A percentile compares a stretch with the other conserved stretches of the same genome.
phyloP scores from a whole-genome alignment of 2,329 filamentous ascomycete genomes.

The Fusarium verticillioides region DNA sequence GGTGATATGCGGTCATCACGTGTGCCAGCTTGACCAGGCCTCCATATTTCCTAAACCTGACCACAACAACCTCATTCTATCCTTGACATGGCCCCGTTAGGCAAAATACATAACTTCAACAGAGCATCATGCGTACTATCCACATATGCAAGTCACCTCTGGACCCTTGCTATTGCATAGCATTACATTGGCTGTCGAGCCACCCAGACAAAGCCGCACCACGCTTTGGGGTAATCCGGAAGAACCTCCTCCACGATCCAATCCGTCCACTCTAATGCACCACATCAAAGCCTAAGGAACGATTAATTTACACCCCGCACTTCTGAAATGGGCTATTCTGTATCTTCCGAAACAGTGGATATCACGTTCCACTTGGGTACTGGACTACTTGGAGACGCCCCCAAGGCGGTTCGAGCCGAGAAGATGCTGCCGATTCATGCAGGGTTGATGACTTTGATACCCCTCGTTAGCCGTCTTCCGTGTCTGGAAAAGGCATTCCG shows the following conservation, averaged over 20 bases:
- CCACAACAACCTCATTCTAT: slow-evolving; percentile 10
- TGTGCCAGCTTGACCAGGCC: slow-evolving; percentile 8
- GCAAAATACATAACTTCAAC: not conserved
- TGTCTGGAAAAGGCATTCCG: slow-evolving; percentile 15
- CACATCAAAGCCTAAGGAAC: slow-evolving; percentile 1
- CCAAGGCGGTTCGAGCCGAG: slow-evolving; percentile 40
- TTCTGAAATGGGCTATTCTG: slow-evolving; percentile 14
- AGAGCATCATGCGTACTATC: slow-evolving; percentile 9
- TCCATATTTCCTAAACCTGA: not conserved
- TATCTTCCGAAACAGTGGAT: slow-evolving; percentile 23
- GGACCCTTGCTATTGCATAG: slow-evolving; percentile 12
- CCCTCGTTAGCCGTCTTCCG: slow-evolving; percentile 7
- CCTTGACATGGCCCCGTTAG: not conserved
- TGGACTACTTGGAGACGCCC: slow-evolving; percentile 21
- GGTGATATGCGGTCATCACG: slow-evolving; percentile 23
- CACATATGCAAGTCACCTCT: slow-evolving; percentile 11
- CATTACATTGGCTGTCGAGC: slow-evolving; percentile 27
- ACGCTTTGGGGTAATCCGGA: slow-evolving; percentile 43
- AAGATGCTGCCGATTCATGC: slow-evolving; percentile 14
- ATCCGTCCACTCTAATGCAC: slow-evolving; percentile 24
- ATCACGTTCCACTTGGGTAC: slow-evolving; percentile 24
- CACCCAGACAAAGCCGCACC: slow-evolving; percentile 11
- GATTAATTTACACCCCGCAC: slow-evolving; percentile 32
- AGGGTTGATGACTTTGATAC: not conserved
- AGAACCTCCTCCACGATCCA: slow-evolving; percentile 37